Evolutionary conservation across 139 green algal species (phyloP), one percentile per base, ranked within the genome.

Genomic region (Picochlorum sp.): DNA sequence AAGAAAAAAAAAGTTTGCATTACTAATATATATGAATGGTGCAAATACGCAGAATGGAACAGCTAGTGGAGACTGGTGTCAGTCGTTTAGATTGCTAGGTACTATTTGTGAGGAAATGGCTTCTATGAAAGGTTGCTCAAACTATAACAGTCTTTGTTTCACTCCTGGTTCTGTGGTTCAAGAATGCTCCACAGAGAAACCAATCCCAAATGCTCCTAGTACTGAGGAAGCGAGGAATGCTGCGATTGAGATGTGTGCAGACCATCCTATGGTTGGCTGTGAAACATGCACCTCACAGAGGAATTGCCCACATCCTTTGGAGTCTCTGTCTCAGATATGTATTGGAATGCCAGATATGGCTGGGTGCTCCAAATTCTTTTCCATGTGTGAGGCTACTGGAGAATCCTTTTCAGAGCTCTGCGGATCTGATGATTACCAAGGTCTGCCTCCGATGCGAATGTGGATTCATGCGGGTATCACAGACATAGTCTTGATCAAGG

Each of bases 401-500:
- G 51, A 26, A 22, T 63, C 59, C 3, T 73, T 73, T 25, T 33
- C 30, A 8, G 12, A 13, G 18, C 44, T 73, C 16, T 73, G 64
- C 33, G 55, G 24, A 13, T 36, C 14, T n/a, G 7, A 10, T 18
- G 22, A 31, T 10, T 16, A 37, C 35, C 24, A 31, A 6, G 26
- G 4, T 30, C 30, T 35, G n/a, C n/a, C 57, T 4, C 50, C 20
- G 33, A 73, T 60, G 37, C 61, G 56, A 29, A 67, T 63, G 61
- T 75, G 52, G 29, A 7, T 75, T n/a, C 67, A 75, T 31, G 60
- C 66, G 8, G 35, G 37, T 41, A 68, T 64, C 37, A 52, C 30
- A 57, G 67, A 67, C 10, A 33, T 75, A 12, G 57, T 75, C n/a
- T 33, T 75, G 36, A 61, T 75, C 28, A 56, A 70, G 47, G 51